Percentiles rank a stretch among this genome's conserved stretches.
Conservation (phyloP, 2,329 filamentous ascomycete species). For the Paecilomyces dactylethromorphus region DNA sequence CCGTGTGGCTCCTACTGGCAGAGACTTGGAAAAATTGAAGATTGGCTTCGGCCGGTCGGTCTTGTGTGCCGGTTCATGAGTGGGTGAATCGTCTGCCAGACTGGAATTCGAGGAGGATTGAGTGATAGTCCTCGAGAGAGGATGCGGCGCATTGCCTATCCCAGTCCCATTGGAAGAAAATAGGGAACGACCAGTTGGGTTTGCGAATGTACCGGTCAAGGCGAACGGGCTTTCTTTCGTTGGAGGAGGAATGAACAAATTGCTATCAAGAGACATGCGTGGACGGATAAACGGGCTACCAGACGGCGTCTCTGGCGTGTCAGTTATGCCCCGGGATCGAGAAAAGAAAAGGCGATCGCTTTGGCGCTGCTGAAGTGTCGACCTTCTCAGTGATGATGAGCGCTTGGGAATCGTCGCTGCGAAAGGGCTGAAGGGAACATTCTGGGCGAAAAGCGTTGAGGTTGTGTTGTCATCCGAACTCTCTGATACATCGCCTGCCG, state of each 20-base stretch:
- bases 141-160: slow-evolving; percentile 52
- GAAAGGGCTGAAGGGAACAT: slow-evolving; percentile 42
- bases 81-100: slow-evolving; percentile 65
- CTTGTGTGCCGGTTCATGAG: slow-evolving; percentile 52
- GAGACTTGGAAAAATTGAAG: slow-evolving; percentile 64
- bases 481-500: slow-evolving; percentile 19
- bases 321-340: slow-evolving; percentile 25
- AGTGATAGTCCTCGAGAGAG: slow-evolving; percentile 77
- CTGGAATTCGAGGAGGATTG: slow-evolving; percentile 81
- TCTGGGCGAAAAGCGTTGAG: slow-evolving; percentile 17
- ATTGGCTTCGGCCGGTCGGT: slow-evolving; percentile 48
- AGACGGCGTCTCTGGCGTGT: slow-evolving; percentile 47
- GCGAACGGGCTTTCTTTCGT: slow-evolving; percentile 55
- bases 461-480: slow-evolving; percentile 21
- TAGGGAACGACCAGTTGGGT: slow-evolving; percentile 46
- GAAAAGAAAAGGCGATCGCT: slow-evolving; percentile 57
- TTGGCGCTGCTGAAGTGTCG: slow-evolving; percentile 79
- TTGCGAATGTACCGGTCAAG: slow-evolving; percentile 43
- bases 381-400: slow-evolving; percentile 73
- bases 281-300: slow-evolving; percentile 55
- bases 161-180: slow-evolving; percentile 20
- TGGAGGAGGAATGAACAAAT: slow-evolving; percentile 58
- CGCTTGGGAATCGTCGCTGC: slow-evolving; percentile 58
- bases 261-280: slow-evolving; percentile 73
- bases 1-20: slow-evolving; percentile 60